phyloP scores from a whole-genome alignment of 495 filamentous ascomycete genomes.

The Hypoxylon intermedium region DNA sequence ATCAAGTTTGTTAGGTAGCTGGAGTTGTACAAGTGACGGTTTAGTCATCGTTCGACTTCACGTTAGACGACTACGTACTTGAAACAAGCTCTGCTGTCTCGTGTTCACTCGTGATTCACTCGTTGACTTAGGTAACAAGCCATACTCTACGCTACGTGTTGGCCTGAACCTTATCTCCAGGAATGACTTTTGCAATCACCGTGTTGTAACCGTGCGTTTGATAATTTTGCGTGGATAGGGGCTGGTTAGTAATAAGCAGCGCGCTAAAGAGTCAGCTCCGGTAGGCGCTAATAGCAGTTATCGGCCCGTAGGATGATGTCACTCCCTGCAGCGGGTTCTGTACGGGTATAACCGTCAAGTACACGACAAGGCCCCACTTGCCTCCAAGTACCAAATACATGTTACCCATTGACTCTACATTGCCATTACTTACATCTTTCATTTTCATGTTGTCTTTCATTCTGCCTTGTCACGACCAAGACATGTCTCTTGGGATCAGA shows the following conservation, averaged over 20 bases:
- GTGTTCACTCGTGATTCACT: conserved; percentile 1
- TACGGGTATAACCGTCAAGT: conserved; percentile 18
- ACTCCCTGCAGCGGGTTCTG: conserved; percentile 2
- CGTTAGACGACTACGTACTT: background rate
- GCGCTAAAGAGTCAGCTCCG: too few species aligned
- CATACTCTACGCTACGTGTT: background rate
- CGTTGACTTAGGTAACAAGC: too few species aligned
- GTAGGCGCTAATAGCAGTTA: too few species aligned
- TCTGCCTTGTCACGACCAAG: too few species aligned
- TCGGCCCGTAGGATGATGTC: too few species aligned
- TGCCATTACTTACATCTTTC: too few species aligned
- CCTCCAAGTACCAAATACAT: background rate
- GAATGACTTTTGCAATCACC: background rate
- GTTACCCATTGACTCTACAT: background rate
- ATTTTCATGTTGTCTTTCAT: too few species aligned
- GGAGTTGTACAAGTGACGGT: background rate
- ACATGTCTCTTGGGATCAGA: too few species aligned
- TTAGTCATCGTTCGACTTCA: conserved; percentile 34
- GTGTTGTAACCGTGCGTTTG: too few species aligned
- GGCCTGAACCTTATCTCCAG: background rate
- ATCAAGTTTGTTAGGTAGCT: too few species aligned
- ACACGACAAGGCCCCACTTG: conserved; percentile 7
- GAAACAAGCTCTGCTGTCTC: conserved; percentile 16
- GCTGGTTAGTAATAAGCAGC: too few species aligned
- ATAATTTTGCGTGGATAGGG: too few species aligned